Base-by-base conservation (phyloP, 2,329 filamentous ascomycete genomes). In the Diaporthe humulicola region DNA sequence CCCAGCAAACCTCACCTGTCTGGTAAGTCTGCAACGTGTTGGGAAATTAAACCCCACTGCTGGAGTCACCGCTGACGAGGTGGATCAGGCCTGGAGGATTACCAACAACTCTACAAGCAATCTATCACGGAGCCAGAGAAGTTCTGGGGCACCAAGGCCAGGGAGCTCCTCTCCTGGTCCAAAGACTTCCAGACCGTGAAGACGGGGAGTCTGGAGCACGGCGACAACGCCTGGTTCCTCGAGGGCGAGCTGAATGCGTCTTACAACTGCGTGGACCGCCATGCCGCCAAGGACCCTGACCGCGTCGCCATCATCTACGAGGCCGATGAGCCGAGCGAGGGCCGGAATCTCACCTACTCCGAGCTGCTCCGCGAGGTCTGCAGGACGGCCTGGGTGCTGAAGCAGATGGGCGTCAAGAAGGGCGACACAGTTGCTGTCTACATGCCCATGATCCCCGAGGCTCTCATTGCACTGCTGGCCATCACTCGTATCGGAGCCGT, bases 241-340 rank as follows among this genome's bases (percentile, higher is more conserved):
- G 97, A 98, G 87, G 97, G 97, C 78, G 91, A 93, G 80, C 89
- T 99, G 82, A 99, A 99, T 81, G 97, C 97, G 77, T 97, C 94
- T 38, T 98, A 95, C 91, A 99, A 99, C 88, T 98, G 95, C 82
- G 93, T 99, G 78, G 97, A 99, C 82, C 94, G 97, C 76, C 96
- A 98, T 85, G 97, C 97, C n/a, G 91, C 97, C 86, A 95, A 96
- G 86, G 92, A 98, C 86, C 97, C 97, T 64, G 88, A 98, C 87
- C 95, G 93, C 86, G 92, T 97, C 64, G 97, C 97, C 83, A 98
- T 99, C 86, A 98, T 98, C 87, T 99, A 98, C 88, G 97, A 99
- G 88, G 96, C 96, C 76, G 97, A 99, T 81, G 97, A 99, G 86
- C 91, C 93, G 56, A 89, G 86, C 71, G 94, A 98, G 82, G 96